These are phyloP conservation scores for Hirschioporus abietinus DNA, from an alignment of 768 basidiomycete species.

Conservation along the genomic window DNA sequence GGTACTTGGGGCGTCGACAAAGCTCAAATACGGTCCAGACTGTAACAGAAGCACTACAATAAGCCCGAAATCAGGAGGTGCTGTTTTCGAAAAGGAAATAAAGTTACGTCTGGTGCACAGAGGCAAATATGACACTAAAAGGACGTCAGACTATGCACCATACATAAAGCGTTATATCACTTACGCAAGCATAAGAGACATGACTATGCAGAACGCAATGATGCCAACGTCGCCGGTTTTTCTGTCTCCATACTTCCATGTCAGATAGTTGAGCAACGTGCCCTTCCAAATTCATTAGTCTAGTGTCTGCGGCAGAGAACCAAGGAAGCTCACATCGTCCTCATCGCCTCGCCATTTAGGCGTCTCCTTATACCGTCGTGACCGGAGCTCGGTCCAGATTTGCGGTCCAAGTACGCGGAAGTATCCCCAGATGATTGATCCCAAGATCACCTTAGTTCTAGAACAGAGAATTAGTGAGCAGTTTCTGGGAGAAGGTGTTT, in stretches of 20 bases:
- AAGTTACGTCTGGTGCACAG: conserved; percentile 31
- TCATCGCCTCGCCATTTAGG: not conserved
- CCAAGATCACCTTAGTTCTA: conserved; percentile 13
- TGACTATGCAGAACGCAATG: conserved; percentile 18
- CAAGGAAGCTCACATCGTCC: not conserved
- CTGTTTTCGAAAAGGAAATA: not conserved
- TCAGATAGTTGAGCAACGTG: conserved; percentile 7
- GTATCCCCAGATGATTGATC: conserved; percentile 7
- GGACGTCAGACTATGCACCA: not conserved
- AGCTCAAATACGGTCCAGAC: conserved; percentile 31
- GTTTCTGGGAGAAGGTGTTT: not conserved
- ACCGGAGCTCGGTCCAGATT: conserved; percentile 10
- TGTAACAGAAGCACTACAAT: conserved; percentile 24
- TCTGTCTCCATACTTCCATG: conserved; percentile 6
- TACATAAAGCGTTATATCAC: not conserved
- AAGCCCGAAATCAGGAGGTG: not conserved
- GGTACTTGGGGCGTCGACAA: conserved; percentile 24
- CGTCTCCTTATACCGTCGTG: conserved; percentile 6
- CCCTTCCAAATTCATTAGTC: not conserved
- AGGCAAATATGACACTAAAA: conserved; percentile 29
- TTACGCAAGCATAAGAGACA: conserved; percentile 25
- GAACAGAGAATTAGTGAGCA: not conserved
- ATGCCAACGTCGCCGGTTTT: conserved; percentile 5
- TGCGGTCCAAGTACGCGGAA: conserved; percentile 7
- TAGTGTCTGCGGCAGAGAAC: not conserved